phyloP scores from a whole-genome alignment of 179 eudicot genomes.

The Gypsophila paniculata region DNA sequence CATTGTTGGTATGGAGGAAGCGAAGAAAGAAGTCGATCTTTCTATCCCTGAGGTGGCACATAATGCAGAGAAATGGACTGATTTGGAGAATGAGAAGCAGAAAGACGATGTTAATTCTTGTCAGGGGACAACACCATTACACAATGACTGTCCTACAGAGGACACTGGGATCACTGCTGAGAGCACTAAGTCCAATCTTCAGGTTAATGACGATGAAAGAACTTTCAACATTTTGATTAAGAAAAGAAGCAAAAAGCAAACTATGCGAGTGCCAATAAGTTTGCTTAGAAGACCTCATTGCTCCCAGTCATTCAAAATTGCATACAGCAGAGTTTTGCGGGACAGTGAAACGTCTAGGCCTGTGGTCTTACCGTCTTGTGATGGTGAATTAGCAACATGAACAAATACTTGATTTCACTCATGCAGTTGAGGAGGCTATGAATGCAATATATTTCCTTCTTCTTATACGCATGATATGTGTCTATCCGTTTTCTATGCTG shows the following conservation, averaged over 20 bases:
- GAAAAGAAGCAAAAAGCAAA: slow-evolving; percentile 79
- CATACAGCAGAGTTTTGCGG: slow-evolving; percentile 76
- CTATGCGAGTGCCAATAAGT: slow-evolving; percentile 84
- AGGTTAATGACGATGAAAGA: slow-evolving; percentile 49
- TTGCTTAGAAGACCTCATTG: slow-evolving; percentile 77
- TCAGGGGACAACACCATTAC: slow-evolving; percentile 11
- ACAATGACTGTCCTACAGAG: slow-evolving; percentile 27
- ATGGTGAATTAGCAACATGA: slow-evolving; percentile 27
- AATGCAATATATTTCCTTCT: slow-evolving; percentile 13
- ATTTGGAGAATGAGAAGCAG: slow-evolving; percentile 36
- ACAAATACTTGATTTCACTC: too few relatives aligned
- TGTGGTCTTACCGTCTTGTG: slow-evolving; percentile 44
- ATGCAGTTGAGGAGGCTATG: slow-evolving; percentile 11
- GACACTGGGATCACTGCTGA: slow-evolving; percentile 18
- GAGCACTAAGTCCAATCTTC: slow-evolving; percentile 21
- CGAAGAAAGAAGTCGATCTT: slow-evolving; percentile 40
- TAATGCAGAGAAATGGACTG: slow-evolving; percentile 32
- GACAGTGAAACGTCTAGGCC: slow-evolving; percentile 63
- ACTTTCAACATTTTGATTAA: slow-evolving; percentile 75
- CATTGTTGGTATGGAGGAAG: slow-evolving; percentile 36
- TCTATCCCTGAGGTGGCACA: slow-evolving; percentile 40
- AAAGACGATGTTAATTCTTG: slow-evolving; percentile 25
- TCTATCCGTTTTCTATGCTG: slow-evolving; percentile 13
- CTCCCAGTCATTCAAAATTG: slow-evolving; percentile 77
- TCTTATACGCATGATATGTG: slow-evolving; percentile 11